Evolutionary conservation across 441 rosid genomes (phyloP), one percentile per base, ranked within the genome.

Genomic region (Melastoma candidum): DNA sequence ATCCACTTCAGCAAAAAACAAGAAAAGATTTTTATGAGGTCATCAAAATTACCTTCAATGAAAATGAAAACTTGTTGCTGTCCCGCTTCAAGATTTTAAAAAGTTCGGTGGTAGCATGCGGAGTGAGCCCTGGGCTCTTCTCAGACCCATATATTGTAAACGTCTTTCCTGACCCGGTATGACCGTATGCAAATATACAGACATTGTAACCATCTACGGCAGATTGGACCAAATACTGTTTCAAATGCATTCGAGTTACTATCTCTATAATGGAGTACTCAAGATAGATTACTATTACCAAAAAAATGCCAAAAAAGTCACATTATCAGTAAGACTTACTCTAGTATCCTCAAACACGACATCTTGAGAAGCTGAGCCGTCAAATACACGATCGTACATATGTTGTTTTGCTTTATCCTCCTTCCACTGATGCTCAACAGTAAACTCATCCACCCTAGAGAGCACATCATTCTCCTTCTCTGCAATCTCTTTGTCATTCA

Each of bases 141-240:
- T 77, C 85, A 64, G 83, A 73, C 57, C 95, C 94, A 67, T 84
- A 89, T 65, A 93, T 84, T 0, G 98, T 92, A 71, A 79, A 92
- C 63, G 98, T 92, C 72, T 92, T 92, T 44, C 97, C 98, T 24
- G 98, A 92, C 48, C 97, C 97, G 59, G 98, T 92, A 81, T 92
- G 98, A 46, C 98, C 98, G 65, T 92, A 88, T 49, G 97, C 98
- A 71, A 92, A 92, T 65, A 92, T 86, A 67, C 97, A 92, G 3
- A 92, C 95, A 12, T 92, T 93, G 59, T 82, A 93, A 13, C 98
- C 98, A 77, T 93, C 98, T 12, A 93, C 79, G 58, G 94, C 95
- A 22, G 98, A 88, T 54, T 92, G 98, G 52, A 92, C 96, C 73
- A 92, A 73, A 71, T 84, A 86, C 98, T 92, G 77, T 36, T 36